Percentiles rank a stretch among this genome's conserved stretches.
These are phyloP conservation scores for Macrolepiota fuliginosa DNA, from an alignment of 768 basidiomycete species.

Conservation along the genomic window DNA sequence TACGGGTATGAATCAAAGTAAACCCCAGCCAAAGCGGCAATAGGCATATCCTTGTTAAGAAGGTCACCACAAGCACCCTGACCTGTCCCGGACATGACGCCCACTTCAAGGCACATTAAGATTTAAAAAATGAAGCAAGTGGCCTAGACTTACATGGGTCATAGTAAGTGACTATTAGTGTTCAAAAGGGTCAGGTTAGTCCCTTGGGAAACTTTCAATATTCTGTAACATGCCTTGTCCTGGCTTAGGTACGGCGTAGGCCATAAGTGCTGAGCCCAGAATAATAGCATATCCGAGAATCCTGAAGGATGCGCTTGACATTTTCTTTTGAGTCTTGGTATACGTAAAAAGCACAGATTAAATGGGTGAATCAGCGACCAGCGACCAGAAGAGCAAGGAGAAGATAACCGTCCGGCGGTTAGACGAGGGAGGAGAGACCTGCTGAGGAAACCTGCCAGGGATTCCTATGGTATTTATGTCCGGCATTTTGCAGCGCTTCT, in stretches of 20 bases:
- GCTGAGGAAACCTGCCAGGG: not conserved
- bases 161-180: not conserved
- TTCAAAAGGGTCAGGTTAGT: not conserved
- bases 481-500: not conserved
- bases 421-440: not conserved
- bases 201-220: not conserved
- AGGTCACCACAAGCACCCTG: not conserved
- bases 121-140: too few relatives aligned
- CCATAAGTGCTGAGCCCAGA: not conserved
- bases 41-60: not conserved
- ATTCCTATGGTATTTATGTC: not conserved
- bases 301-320: not conserved
- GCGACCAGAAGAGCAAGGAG: conserved; percentile 1
- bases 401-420: conserved; percentile 7
- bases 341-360: not conserved
- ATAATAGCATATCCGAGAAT: not conserved
- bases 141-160: not conserved
- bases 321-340: not conserved
- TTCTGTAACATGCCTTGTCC: not conserved
- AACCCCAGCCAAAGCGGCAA: not conserved
- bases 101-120: not conserved
- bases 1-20: conserved; percentile 7
- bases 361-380: conserved; percentile 1
- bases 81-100: not conserved
- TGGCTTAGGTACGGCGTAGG: not conserved